phyloP scores from a whole-genome alignment of 169 alveolate genomes.

The Plasmodium adleri region DNA sequence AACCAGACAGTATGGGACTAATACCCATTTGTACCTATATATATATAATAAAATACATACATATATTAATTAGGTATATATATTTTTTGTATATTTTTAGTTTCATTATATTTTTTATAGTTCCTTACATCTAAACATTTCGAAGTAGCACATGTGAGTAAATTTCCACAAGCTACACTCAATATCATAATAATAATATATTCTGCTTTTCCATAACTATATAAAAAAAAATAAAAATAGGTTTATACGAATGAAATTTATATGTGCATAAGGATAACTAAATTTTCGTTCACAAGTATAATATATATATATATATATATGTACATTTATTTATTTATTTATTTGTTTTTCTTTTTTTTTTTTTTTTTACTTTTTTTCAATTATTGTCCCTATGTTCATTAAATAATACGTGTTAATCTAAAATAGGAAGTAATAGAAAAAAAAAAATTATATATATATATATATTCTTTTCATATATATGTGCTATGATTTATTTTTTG shows the following conservation, averaged over 20 bases:
- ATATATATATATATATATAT: no score
- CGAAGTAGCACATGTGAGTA: slow-evolving; percentile 35
- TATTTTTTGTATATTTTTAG: not conserved
- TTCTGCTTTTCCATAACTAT: slow-evolving; percentile 26
- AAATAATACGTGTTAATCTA: slow-evolving; percentile 57
- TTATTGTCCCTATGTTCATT: slow-evolving; percentile 44
- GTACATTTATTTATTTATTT: no score
- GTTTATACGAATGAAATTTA: not conserved
- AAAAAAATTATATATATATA: not conserved
- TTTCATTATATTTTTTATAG: not conserved
- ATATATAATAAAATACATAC: not conserved
- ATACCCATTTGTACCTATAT: slow-evolving; percentile 54
- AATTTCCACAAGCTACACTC: slow-evolving; percentile 33
- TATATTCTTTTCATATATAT: not conserved
- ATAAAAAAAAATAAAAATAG: not conserved
- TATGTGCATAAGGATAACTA: not conserved
- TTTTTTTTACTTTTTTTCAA: slow-evolving; percentile 35
- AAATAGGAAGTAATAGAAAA: not conserved
- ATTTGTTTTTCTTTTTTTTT: not conserved
- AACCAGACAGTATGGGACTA: slow-evolving; percentile 36
- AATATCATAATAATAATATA: slow-evolving; percentile 18
- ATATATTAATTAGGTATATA: not conserved
- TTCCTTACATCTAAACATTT: slow-evolving; percentile 29
- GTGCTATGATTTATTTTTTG: no score
- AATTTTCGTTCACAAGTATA: no score